Base-by-base conservation (phyloP, 768 basidiomycete species). In the Suillus americanus region DNA sequence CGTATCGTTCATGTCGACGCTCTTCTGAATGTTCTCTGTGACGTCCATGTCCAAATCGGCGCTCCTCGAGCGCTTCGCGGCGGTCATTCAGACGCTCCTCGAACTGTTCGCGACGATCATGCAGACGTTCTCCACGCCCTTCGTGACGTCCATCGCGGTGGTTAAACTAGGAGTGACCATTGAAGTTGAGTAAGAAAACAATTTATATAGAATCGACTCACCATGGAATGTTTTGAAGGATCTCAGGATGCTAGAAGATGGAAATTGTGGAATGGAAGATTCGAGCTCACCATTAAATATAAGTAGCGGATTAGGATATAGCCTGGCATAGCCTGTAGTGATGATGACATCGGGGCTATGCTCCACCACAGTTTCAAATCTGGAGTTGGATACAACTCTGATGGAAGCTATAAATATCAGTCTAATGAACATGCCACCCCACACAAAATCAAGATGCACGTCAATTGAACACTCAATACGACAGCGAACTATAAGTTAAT, bases 31-130 rank as follows among this genome's bases (percentile, higher is more conserved):
- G 25, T 9, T 28, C 45, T 10, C 43, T 51, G 1, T 60, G 48
- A 12, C 30, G 65, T 7, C 46, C 70, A 61, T 45, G 43, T 45
- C 46, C 46, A 13, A 23, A 63, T 1, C 55, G 35, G 18, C 33
- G 64, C n/a, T 74, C 69, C 23, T 5, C 60, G 51, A 38, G 57
- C 7, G 65, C 51, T 43, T 74, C 57, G 10, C 53, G 67, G 12
- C 12, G 56, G 0, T 65, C 69, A 40, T 54, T 12, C 67, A 30
- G 28, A 13, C 37, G 62, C 13, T 74, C 68, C 23, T 3, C 60
- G 46, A 43, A 55, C 2, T 64, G 51, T 30, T 74, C 59, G 18
- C 55, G 67, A 9, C 9, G 57, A 0, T 67, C 69, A 41, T 51
- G 25, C 68, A 33, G 2, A 54, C 25, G 62, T 12, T 72, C 71